Evolutionary conservation across 1,284 basidiomycete species (phyloP), one percentile per base, ranked within the genome.

Genomic region (Malassezia brasiliensis): DNA sequence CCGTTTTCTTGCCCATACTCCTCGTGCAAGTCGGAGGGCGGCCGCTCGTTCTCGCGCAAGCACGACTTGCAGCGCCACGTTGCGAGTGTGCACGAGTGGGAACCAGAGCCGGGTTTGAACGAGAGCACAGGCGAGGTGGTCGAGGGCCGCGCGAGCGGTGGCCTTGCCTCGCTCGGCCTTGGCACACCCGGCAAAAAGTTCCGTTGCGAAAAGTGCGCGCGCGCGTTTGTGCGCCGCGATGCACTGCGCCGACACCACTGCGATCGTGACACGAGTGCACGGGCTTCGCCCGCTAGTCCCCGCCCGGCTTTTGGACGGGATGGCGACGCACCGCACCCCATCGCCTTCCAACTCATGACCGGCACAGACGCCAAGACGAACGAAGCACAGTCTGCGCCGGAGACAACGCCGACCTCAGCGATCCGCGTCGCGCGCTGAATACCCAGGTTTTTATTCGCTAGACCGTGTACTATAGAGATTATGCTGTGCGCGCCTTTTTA

Each of bases 1-100:
- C 87, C 87, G 1, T 86, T 86, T 67, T 80, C 84, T 32, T 90
- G 88, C 72, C 84, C 84, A 39, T 85, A 89, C 74, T 79, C 81
- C 45, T 81, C 82, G 11, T 90, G 88, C 65, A 69, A 65, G 28
- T 60, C 64, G 3, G 67, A 69, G 41, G 69, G 69, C 11, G 85
- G 84, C 11, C 83, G 88, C 50, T 85, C 86, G 3, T 90, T 90
- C 76, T 87, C 85, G 64, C 83, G 88, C 67, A 90, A 90, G 77
- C 88, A 90, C 67, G 88, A 90, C 69, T 77, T 90, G 5, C 85
- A 85, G 35, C 83, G 88, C 46, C 88, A 90, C 72, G 79, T 88
- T 42, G 82, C 87, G 41, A 86, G 85, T 59, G 88, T 90, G 60
- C 88, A 90, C 69, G 68, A 72, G 39, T 60, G 57, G 31, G 71